Conservation (phyloP, 306 rosid species). For the Rubus parviflorus region DNA sequence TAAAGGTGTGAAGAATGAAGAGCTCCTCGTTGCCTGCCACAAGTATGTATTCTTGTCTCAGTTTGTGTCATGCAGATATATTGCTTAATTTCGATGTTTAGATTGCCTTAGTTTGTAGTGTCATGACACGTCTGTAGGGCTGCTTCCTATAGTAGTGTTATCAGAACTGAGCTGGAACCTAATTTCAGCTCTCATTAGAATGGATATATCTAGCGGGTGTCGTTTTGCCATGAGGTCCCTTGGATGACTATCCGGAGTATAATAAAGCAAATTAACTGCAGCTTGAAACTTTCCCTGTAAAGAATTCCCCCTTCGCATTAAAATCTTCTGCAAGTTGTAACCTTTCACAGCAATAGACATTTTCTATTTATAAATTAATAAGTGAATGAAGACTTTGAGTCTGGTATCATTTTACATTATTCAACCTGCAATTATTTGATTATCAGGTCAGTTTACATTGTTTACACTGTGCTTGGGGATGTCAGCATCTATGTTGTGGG, state of each 20-base stretch:
- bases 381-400: too few species aligned
- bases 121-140: background rate
- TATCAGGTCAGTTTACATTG: slow-evolving; percentile 92
- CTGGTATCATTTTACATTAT: background rate
- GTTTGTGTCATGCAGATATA: background rate
- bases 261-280: background rate
- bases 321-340: background rate
- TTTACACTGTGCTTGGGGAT: slow-evolving; percentile 91
- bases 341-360: background rate
- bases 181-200: background rate
- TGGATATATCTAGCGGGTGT: background rate
- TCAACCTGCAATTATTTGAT: background rate
- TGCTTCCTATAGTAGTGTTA: background rate
- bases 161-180: background rate
- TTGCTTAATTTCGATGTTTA: slow-evolving; percentile 7
- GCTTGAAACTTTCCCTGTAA: background rate
- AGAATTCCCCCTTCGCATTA: background rate
- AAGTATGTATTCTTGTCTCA: slow-evolving; percentile 51
- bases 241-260: background rate
- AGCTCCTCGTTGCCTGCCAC: slow-evolving; percentile 93
- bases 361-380: background rate
- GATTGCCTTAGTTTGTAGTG: slow-evolving; percentile 2
- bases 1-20: slow-evolving; percentile 84
- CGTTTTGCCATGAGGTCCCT: background rate
- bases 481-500: slow-evolving; percentile 87